Percentiles rank a stretch among this genome's conserved stretches.
phyloP scores from a whole-genome alignment of 441 rosid genomes.

The Pelargonium myrrhifolium region DNA sequence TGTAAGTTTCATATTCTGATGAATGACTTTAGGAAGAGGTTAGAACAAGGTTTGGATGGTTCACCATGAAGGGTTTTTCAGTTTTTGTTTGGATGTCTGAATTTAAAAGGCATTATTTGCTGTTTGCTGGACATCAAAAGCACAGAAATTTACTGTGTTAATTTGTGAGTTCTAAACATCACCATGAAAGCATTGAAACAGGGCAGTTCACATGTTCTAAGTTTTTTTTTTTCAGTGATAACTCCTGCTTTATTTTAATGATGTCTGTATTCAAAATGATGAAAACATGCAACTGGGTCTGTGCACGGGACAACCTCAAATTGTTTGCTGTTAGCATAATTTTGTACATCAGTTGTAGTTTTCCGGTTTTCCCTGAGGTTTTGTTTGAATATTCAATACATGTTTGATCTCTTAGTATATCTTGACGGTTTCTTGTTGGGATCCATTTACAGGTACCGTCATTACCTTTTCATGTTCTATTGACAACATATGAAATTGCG shows the following conservation, averaged over 20 bases:
- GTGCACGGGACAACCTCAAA: neutral
- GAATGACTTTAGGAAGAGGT: neutral
- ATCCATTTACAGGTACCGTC: slow-evolving; percentile 35
- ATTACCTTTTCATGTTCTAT: slow-evolving; percentile 62
- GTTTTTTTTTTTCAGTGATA: neutral
- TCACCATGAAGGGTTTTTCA: neutral
- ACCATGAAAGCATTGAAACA: neutral
- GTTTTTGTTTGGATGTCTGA: neutral
- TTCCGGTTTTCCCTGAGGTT: neutral
- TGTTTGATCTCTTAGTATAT: neutral
- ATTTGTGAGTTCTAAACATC: neutral
- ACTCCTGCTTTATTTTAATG: neutral
- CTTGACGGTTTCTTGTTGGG: slow-evolving; percentile 8
- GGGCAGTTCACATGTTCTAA: neutral
- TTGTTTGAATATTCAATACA: slow-evolving; percentile 1
- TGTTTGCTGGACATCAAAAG: neutral
- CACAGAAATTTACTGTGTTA: neutral
- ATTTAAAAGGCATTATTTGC: neutral
- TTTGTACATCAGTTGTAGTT: neutral
- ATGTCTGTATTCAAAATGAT: neutral
- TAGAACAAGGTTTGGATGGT: neutral
- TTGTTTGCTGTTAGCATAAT: neutral
- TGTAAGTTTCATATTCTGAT: slow-evolving; percentile 34
- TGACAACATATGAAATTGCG: slow-evolving; percentile 77
- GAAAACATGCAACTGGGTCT: neutral